Evolutionary conservation across 495 filamentous ascomycete species (phyloP), one percentile per base, ranked within the genome.

Genomic region (Neurospora hispaniola): DNA sequence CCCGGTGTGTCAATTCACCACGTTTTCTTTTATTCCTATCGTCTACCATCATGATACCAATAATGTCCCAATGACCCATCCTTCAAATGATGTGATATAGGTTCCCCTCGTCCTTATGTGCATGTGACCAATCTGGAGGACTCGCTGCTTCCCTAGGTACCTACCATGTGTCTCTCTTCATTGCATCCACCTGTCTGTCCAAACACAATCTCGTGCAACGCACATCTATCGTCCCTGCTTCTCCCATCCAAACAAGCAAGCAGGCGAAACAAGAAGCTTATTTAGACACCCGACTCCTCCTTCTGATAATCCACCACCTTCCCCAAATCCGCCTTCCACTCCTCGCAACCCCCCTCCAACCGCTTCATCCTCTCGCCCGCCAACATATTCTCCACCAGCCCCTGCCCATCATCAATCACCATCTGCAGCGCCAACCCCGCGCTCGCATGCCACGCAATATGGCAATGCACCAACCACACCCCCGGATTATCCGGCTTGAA

Each of bases 401-500:
- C 12, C 0, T 18, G 1, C 6, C 27, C 54, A 0, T 62, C 54
- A 35, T 62, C 54, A 0, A 62, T 5, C 14, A 88, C 72, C 38
- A 87, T 84, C 74, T 84, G 80, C 70, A 87, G 70, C 0, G 82
- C 80, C n/a, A 88, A 72, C 0, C 87, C 87, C 39, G 81, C 76
- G 18, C 74, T 76, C 0, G 82, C 76, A 70, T 88, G 87, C 84
- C 84, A 88, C 1, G 81, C 84, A 43, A 88, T 85, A 59, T 88
- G 87, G 75, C 86, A 88, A 70, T 89, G 86, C 23, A 86, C 72
- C 9, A 85, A 75, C 87, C 87, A 89, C 3, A 80, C 78, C 5
- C 87, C 86, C 10, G 85, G 85, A 70, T 89, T 89, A 71, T 88
- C 84, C 11, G 82, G 81, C 75, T 84, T 78, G 75, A 87, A 88